phyloP scores from a whole-genome alignment of 1,284 basidiomycete species.

The Boletus austroedulis region DNA sequence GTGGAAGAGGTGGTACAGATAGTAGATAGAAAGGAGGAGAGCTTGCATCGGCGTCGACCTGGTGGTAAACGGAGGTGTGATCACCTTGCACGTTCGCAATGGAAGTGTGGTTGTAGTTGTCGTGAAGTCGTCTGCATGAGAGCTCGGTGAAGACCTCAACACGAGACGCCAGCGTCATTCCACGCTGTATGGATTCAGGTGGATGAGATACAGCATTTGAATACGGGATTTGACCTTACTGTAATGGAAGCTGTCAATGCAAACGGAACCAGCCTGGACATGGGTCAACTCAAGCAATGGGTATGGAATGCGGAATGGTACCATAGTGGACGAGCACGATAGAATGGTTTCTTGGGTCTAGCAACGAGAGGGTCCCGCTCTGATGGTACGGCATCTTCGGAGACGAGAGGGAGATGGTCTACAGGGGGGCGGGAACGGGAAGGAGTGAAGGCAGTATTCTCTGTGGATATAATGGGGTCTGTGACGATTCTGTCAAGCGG shows the following conservation, averaged over 20 bases:
- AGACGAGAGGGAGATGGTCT: constrained; percentile 16
- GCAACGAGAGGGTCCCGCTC: constrained; percentile 29
- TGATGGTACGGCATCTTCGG: constrained; percentile 18
- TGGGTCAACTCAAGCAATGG: constrained; percentile 4
- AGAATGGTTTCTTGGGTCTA: constrained; percentile 55
- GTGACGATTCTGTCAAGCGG: constrained; percentile 34
- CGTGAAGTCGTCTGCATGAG: constrained; percentile 58
- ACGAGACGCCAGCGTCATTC: constrained; percentile 74
- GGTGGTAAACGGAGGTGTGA: constrained; percentile 28
- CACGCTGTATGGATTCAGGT: constrained; percentile 47
- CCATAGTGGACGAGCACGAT: constrained; percentile 65
- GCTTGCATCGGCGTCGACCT: constrained; percentile 37
- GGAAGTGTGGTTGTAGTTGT: constrained; percentile 44
- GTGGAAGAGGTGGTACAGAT: constrained; percentile 3
- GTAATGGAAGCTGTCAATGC: constrained; percentile 61
- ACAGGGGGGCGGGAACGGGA: constrained; percentile 16
- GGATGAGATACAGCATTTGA: not conserved
- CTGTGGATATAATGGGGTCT: constrained; percentile 37
- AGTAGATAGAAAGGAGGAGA: constrained; percentile 16
- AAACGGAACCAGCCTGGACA: constrained; percentile 68
- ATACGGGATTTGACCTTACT: constrained; percentile 42
- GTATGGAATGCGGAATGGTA: constrained; percentile 25
- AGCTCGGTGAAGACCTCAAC: constrained; percentile 77
- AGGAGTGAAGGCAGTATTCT: constrained; percentile 32
- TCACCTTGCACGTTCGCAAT: constrained; percentile 8